Conservation (phyloP, 2,329 filamentous ascomycete species). For the Fusarium equiseti region DNA sequence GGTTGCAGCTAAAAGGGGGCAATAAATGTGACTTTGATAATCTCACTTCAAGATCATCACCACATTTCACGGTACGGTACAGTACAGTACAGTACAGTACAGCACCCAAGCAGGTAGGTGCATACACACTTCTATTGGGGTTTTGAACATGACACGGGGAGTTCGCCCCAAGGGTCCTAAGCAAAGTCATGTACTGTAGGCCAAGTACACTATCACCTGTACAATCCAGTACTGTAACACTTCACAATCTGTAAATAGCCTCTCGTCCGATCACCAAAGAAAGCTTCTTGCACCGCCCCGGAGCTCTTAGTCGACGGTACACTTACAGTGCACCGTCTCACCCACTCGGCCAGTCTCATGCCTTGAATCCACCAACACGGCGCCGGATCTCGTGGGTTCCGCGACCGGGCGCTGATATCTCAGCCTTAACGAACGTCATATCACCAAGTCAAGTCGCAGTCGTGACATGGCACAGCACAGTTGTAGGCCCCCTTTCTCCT, state of each 20-base stretch:
- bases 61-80: not conserved
- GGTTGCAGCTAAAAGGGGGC: constrained; percentile 23
- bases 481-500: constrained; percentile 1
- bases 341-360: constrained; percentile 24
- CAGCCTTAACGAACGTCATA: constrained; percentile 35
- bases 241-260: constrained; percentile 1
- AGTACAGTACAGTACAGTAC: not conserved
- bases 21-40: constrained; percentile 7
- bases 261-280: constrained; percentile 1
- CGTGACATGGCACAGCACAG: constrained; percentile 28
- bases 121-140: not conserved
- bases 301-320: not conserved
- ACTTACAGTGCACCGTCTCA: constrained; percentile 10
- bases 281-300: constrained; percentile 20
- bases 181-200: not conserved
- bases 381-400: constrained; percentile 32
- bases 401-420: constrained; percentile 27
- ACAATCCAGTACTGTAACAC: not conserved
- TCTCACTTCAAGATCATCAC: not conserved
- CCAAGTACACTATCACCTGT: not conserved
- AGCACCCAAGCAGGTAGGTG: not conserved
- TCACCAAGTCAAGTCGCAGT: constrained; percentile 26
- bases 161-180: constrained; percentile 10
- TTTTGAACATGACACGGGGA: not conserved
- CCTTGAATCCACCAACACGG: constrained; percentile 29